Base-by-base conservation (phyloP, 306 rosid species). In the Trifolium repens region DNA sequence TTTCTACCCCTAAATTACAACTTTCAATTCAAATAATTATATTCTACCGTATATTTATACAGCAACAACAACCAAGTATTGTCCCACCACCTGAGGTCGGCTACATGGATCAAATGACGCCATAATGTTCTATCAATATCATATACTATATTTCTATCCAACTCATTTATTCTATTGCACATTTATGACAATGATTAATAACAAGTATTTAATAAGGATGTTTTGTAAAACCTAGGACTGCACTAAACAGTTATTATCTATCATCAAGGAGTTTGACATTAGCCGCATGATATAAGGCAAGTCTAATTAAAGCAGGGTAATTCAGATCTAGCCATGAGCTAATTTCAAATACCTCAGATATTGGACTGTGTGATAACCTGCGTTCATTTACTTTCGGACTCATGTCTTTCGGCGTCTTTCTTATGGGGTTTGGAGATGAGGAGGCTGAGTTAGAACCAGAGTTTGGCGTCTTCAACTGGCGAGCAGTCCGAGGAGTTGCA, bases 371-470 rank as follows among this genome's bases (percentile, higher is more conserved):
- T 4, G 96, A 81, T 49, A 87, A 85, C 69, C 71, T 84, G 62
- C 92, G 93, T 13, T 87, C 92, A 15, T 50, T 10, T 26, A 87
- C 86, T 79, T 86, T 88, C 3, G 93, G 90, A 71, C 96, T 90
- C 83, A 80, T 83, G 59, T 85, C 85, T 71, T 81, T 92, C 3
- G 91, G 85, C 8, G 87, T 80, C 83, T 79, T 85, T 54, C 73
- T 84, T 10, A 83, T 72, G 67, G 78, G 69, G 40, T 66, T 86
- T 16, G 88, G 88, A 63, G 97, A 81, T 64, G 89, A 84, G 15
- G 91, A 74, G 49, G 80, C 62, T 1, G 89, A 78, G 52, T 85
- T 88, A 53, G 88, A 70, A 59, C 86, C 90, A 30, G 88, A 73
- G 16, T 80, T 83, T 1, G 85, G 71, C 0, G 86, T 73, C 84